These are phyloP conservation scores for Syzygium aqueum DNA, from an alignment of 345 rosid genomes.

Conservation along the genomic window DNA sequence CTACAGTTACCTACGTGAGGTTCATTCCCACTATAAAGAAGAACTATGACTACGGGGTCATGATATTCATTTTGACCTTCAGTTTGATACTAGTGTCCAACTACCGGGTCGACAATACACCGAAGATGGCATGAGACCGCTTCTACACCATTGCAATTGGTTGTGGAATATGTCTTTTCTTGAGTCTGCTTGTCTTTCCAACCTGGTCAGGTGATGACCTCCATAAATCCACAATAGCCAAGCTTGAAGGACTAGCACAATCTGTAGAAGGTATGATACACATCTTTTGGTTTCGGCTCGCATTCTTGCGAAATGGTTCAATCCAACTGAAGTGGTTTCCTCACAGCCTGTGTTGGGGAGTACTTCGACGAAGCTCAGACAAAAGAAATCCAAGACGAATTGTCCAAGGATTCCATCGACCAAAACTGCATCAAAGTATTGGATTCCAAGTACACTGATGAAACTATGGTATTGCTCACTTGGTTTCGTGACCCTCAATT, in stretches of 20 bases:
- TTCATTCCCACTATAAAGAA: constrained; percentile 69
- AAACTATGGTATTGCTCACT: constrained; percentile 37
- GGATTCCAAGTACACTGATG: constrained; percentile 65
- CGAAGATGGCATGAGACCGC: constrained; percentile 51
- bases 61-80: constrained; percentile 77
- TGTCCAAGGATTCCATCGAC: constrained; percentile 42
- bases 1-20: constrained; percentile 57
- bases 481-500: background rate
- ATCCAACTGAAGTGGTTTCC: background rate
- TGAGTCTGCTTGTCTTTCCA: constrained; percentile 60
- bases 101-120: constrained; percentile 44
- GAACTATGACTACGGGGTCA: constrained; percentile 73
- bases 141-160: constrained; percentile 63
- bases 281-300: background rate
- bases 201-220: constrained; percentile 89
- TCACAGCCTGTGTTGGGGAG: constrained; percentile 56
- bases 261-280: constrained; percentile 47
- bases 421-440: constrained; percentile 54
- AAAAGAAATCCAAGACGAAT: constrained; percentile 7
- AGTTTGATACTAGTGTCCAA: constrained; percentile 71
- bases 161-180: constrained; percentile 62
- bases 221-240: constrained; percentile 49
- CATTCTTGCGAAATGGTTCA: background rate
- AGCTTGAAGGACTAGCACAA: constrained; percentile 66
- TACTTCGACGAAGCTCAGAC: constrained; percentile 31